phyloP scores from a whole-genome alignment of 257 asterid genomes.

The Anisodus tanguticus region DNA sequence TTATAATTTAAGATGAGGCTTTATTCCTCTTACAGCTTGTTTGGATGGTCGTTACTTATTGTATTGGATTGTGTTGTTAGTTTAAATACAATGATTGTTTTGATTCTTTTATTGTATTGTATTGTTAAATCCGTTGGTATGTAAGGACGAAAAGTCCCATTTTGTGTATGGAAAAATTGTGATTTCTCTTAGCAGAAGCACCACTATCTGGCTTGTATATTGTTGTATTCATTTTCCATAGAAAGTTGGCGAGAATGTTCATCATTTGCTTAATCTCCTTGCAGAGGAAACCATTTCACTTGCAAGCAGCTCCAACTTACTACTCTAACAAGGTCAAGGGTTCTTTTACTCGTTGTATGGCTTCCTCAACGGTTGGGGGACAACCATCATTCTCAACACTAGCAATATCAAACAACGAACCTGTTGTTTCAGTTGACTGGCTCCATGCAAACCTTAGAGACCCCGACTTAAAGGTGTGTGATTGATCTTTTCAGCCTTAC shows the following conservation, averaged over 20 bases:
- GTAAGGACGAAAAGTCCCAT: too few relatives aligned
- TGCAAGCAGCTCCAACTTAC: conserved; percentile 40
- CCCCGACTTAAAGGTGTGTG: conserved; percentile 79
- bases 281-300: conserved; percentile 53
- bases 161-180: background rate
- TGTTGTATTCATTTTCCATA: background rate
- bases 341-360: conserved; percentile 51
- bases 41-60: too few relatives aligned
- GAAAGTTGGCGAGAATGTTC: background rate
- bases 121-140: too few relatives aligned
- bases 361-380: conserved; percentile 63
- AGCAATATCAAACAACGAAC: conserved; percentile 61
- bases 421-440: conserved; percentile 98
- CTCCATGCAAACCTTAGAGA: conserved; percentile 84
- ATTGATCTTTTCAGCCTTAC: background rate
- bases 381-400: conserved; percentile 63
- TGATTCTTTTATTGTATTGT: too few relatives aligned
- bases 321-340: conserved; percentile 42
- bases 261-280: conserved; percentile 15
- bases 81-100: too few relatives aligned
- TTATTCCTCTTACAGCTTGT: background rate
- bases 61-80: too few relatives aligned
- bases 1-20: background rate
- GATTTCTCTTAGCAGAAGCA: background rate
- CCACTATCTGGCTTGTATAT: background rate